These are phyloP conservation scores for Brassica juncea DNA, from an alignment of 345 rosid genomes.

Conservation along the genomic window DNA sequence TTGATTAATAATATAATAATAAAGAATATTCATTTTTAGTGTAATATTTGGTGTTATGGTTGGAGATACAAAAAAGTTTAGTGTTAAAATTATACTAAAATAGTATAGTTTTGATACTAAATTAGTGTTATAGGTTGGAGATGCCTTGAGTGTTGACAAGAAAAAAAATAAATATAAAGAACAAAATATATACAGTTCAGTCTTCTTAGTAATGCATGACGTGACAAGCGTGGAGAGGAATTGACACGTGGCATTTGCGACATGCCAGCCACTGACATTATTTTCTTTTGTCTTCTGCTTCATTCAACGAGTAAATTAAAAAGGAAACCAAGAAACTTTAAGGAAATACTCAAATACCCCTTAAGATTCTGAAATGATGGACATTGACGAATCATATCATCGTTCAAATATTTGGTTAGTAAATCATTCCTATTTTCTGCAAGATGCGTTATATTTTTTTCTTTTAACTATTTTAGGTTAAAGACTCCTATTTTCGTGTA, in stretches of 20 bases:
- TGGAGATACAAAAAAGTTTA: too few relatives aligned
- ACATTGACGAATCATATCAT: constrained; percentile 16
- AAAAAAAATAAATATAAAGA: too few relatives aligned
- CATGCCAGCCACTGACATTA: constrained; percentile 9
- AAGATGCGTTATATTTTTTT: background rate
- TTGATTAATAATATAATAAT: too few relatives aligned
- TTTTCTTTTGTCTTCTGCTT: background rate
- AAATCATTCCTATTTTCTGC: background rate
- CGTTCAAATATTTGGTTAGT: background rate
- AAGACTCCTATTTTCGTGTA: constrained; percentile 11
- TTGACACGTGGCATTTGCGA: constrained; percentile 8
- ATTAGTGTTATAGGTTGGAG: too few relatives aligned
- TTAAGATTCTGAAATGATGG: constrained; percentile 1
- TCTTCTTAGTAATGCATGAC: too few relatives aligned
- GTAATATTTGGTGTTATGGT: too few relatives aligned
- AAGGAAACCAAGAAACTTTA: background rate
- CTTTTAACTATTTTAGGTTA: constrained; percentile 3
- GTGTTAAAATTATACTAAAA: too few relatives aligned
- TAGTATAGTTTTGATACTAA: too few relatives aligned
- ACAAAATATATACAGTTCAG: too few relatives aligned
- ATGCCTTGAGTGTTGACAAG: too few relatives aligned
- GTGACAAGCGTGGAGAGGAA: constrained; percentile 14
- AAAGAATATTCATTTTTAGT: too few relatives aligned
- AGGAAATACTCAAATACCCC: background rate
- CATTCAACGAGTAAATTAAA: background rate